phyloP scores from a whole-genome alignment of 345 rosid genomes.

The Bruguiera parviflora region DNA sequence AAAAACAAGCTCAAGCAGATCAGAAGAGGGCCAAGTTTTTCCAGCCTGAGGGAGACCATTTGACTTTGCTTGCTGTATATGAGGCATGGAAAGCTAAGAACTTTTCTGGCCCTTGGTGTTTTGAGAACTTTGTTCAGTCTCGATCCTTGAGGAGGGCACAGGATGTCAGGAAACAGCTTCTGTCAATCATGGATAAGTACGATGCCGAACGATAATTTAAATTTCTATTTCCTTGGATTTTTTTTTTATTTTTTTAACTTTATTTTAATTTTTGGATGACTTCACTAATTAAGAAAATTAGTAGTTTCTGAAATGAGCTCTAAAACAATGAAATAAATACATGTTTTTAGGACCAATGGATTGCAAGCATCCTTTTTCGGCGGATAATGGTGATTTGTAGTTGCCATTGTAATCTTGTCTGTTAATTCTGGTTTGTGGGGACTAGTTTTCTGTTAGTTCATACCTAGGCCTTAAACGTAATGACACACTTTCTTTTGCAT shows the following conservation, averaged over 20 bases:
- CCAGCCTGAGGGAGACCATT: constrained; percentile 92
- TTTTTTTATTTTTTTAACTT: neutral
- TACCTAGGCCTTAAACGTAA: too few species aligned
- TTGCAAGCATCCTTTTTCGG: too few species aligned
- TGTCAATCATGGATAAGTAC: constrained; percentile 90
- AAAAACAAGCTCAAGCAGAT: constrained; percentile 96
- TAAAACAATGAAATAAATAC: too few species aligned
- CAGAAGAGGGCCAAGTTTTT: constrained; percentile 88
- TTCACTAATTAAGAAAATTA: too few species aligned
- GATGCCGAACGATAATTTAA: constrained; percentile 7
- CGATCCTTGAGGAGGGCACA: constrained; percentile 80
- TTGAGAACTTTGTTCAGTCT: constrained; percentile 83
- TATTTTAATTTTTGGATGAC: neutral
- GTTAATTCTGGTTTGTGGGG: too few species aligned
- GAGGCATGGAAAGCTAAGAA: constrained; percentile 93
- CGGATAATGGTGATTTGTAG: too few species aligned
- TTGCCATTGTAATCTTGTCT: too few species aligned
- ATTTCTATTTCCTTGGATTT: neutral
- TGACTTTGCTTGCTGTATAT: constrained; percentile 89
- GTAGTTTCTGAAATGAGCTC: too few species aligned
- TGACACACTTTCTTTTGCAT: neutral
- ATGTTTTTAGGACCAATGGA: too few species aligned
- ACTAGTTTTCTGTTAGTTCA: too few species aligned
- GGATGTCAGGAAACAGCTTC: constrained; percentile 90
- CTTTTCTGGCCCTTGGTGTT: constrained; percentile 94